These are phyloP conservation scores for Ustilago crameri DNA, from an alignment of 1,284 basidiomycete species.

Conservation along the genomic window DNA sequence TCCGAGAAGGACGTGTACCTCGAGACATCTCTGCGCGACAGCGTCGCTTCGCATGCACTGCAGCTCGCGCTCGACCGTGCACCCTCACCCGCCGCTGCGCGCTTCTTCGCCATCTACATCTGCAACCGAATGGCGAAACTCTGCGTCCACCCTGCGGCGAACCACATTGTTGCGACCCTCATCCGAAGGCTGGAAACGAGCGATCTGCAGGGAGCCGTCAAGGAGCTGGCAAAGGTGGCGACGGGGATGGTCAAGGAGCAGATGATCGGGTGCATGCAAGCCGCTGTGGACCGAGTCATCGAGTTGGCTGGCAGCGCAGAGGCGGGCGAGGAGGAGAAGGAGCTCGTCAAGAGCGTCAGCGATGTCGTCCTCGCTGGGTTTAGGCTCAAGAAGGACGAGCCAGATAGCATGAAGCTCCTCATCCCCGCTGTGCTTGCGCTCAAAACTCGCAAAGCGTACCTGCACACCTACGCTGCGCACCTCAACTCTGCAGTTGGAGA, in stretches of 20 bases:
- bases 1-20: constrained; percentile 51
- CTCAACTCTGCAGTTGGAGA: constrained; percentile 11
- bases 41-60: constrained; percentile 61
- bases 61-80: constrained; percentile 40
- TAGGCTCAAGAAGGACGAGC: constrained; percentile 13
- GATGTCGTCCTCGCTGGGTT: constrained; percentile 29
- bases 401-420: constrained; percentile 25
- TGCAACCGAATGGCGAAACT: constrained; percentile 54
- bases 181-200: constrained; percentile 27
- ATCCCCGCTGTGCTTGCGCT: constrained; percentile 40
- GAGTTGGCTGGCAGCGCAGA: constrained; percentile 4
- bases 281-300: constrained; percentile 25
- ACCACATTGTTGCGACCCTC: constrained; percentile 57
- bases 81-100: constrained; percentile 16
- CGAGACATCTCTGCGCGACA: constrained; percentile 62
- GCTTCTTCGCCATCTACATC: constrained; percentile 60
- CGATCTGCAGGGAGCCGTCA: constrained; percentile 5
- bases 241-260: constrained; percentile 42
- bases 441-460: constrained; percentile 46
- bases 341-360: constrained; percentile 23
- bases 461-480: constrained; percentile 29
- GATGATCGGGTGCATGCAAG: constrained; percentile 36
- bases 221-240: constrained; percentile 30
- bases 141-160: constrained; percentile 62
- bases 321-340: constrained; percentile 8